Evolutionary conservation across 768 basidiomycete genomes (phyloP).

Genomic region (Pholiota microspora): DNA sequence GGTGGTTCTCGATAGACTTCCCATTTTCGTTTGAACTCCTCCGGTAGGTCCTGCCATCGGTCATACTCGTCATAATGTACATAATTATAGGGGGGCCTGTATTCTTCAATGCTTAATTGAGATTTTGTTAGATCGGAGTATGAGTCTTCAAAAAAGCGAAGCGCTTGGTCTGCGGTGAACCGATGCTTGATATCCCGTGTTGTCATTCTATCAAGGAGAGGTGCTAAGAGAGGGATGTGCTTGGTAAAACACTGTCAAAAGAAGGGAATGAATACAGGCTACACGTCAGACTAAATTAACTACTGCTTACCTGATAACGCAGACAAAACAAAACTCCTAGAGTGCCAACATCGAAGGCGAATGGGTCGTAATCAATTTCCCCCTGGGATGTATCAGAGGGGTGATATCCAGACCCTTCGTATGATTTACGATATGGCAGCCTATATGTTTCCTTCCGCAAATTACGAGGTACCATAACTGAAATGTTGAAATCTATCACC

Average conservation of each 20-base stretch:
- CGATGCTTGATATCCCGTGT: constrained; percentile 19
- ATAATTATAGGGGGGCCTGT: neutral
- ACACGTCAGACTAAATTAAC: neutral
- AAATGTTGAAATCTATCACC: neutral
- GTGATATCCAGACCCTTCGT: neutral
- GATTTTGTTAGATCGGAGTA: neutral
- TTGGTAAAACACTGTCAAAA: constrained; percentile 14
- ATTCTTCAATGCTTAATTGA: neutral
- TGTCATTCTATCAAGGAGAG: constrained; percentile 26
- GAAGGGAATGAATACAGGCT: neutral
- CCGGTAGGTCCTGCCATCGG: constrained; percentile 4
- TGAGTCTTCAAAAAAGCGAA: constrained; percentile 23
- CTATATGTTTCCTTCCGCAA: neutral
- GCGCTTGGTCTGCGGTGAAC: constrained; percentile 25
- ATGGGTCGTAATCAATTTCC: constrained; percentile 24
- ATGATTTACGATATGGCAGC: neutral
- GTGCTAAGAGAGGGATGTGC: constrained; percentile 24
- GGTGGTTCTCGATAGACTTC: constrained; percentile 3
- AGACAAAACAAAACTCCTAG: constrained; percentile 13
- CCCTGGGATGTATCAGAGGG: constrained; percentile 6
- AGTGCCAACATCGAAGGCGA: constrained; percentile 21
- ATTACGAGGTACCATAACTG: neutral
- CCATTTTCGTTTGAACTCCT: neutral
- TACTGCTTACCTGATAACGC: constrained; percentile 12
- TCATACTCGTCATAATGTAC: constrained; percentile 1